A percentile compares a stretch with the other conserved stretches of the same genome.
Conservation (phyloP, 257 asterid genomes). For the Gardenia jasminoides region DNA sequence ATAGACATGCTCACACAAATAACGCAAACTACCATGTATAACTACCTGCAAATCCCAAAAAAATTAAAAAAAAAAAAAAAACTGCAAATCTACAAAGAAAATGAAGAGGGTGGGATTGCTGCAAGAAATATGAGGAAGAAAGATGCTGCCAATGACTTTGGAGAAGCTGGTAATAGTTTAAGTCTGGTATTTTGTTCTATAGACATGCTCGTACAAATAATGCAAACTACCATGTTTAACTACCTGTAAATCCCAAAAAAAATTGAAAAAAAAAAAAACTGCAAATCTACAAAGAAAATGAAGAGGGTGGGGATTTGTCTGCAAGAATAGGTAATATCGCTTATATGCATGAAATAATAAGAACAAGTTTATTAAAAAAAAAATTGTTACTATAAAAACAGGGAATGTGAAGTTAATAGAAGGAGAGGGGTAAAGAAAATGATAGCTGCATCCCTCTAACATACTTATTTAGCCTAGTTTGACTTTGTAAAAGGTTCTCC, state of each 20-base stretch:
- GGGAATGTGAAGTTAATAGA: background rate
- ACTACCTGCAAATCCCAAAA: no score
- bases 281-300: background rate
- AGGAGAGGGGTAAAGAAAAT: background rate
- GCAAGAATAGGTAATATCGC: background rate
- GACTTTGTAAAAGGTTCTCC: background rate
- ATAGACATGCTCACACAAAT: background rate
- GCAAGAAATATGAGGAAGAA: constrained; percentile 4
- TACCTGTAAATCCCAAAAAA: no score
- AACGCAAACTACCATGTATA: background rate
- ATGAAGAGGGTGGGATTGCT: background rate
- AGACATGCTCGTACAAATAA: background rate
- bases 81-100: background rate
- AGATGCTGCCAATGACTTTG: constrained; percentile 13
- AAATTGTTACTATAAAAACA: background rate
- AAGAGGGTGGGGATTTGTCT: background rate
- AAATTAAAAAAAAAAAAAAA: no score
- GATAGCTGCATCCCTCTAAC: background rate
- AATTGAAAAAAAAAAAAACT: no score
- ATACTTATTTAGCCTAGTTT: background rate
- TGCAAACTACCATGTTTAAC: background rate
- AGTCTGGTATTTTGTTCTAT: background rate
- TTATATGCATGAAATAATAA: background rate
- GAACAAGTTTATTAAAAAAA: no score
- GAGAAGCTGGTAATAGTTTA: constrained; percentile 20